Base-by-base conservation (phyloP, 2,329 filamentous ascomycete species). In the Emydomyces testavorans region DNA sequence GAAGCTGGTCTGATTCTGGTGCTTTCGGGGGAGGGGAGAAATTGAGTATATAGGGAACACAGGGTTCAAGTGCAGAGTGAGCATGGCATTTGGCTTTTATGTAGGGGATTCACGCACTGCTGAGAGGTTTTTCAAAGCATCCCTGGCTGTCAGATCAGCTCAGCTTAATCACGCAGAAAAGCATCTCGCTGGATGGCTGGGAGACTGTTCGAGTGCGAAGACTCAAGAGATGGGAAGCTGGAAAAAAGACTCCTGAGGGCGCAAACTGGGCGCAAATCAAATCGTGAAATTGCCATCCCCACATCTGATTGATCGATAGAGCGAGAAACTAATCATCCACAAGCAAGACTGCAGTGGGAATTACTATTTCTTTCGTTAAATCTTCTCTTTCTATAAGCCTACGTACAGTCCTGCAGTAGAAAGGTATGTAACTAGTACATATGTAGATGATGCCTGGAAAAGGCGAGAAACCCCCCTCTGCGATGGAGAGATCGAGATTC, bases 241-340 rank as follows among this genome's bases (percentile, higher is more conserved):
- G n/a, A n/a, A n/a, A n/a, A n/a, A n/a, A n/a, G n/a, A n/a, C n/a
- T n/a, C n/a, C n/a, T n/a, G n/a, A n/a, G n/a, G n/a, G n/a, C n/a
- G n/a, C n/a, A n/a, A n/a, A n/a, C n/a, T 21, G 18, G 16, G n/a
- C 39, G 18, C 39, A 29, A 42, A 29, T 29, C 21, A 42, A 29
- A 29, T 18, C 2, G n/a, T 10, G 16, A 16, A 42, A 29, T 42
- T 42, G 39, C 16, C 21, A 2, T 5, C 23, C 29, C 29, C 18
- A 21, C 24, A 54, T 68, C 63, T 43, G 62, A 31, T 28, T 6
- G 3, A 8, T 8, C n/a, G 10, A 31, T 11, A 8, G 11, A n/a
- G 8, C 29, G 11, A 11, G 29, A 31, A 8, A 8, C 29, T 8
- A 11, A 31, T 31, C 29, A 31, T n/a, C n/a, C 11, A 31, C 29